Base-by-base conservation (phyloP, 257 asterid species). In the Linaria vulgaris region DNA sequence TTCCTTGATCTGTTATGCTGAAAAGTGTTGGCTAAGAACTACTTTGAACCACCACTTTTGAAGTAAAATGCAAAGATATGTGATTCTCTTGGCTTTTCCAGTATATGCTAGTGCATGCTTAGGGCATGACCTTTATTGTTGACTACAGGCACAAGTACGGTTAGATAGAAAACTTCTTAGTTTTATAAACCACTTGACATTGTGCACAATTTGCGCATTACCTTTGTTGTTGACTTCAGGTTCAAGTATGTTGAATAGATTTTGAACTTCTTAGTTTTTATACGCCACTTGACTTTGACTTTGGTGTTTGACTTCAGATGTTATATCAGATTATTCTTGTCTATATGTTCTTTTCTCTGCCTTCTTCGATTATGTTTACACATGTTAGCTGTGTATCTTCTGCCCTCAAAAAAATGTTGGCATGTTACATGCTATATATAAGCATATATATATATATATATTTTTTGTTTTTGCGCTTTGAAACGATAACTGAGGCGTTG, bases 391-490 rank as follows among this genome's bases (percentile, higher is more conserved):
- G 37, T 39, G 15, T 63, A 12, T 14, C 68, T 34, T 63, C 38
- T 63, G 10, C 60, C 59, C 51, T 58, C 9, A 48, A 46, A n/a
- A n/a, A 13, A 68, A 10, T 59, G 34, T 19, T 58, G 54, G 46
- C 44, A 13, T 25, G 14, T 34, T 24, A n/a, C 43, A 34, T 23
- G 53, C 22, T 15, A 59, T 17, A 12, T 63, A 64, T 53, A 24
- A 25, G 3, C 47, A 43, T 34, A n/a, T 15, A 59, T 17, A 12
- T 63, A 64, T 53, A 24, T 17, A 1, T 39, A 43, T 34, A 31
- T 25, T 37, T 53, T 60, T 46, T 43, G 39, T 56, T 22, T 25
- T 9, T 45, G 25, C 4, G 4, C 50, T 15, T 66, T 56, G 50
- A 41, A 55, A 22, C 48, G 25, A 12, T 19, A 48, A 63, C 17